A percentile compares a stretch with the other conserved stretches of the same genome.
Conservation (phyloP, 148 eudicot species). For the Tetragonia tetragonoides region DNA sequence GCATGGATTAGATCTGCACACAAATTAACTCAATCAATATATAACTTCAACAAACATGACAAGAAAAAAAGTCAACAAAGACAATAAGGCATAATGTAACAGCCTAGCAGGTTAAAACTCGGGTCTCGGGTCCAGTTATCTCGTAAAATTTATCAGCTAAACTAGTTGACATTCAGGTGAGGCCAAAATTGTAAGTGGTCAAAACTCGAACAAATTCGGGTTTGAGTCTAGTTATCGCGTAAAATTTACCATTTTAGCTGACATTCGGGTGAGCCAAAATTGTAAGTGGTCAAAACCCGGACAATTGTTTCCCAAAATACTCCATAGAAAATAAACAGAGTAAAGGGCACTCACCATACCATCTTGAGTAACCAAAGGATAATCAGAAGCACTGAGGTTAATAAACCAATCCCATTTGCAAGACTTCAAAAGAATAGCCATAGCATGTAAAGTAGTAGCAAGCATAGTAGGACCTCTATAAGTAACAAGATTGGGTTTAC, state of each 20-base stretch:
- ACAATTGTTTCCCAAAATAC: no score
- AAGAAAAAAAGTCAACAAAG: background rate
- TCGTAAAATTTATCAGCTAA: no score
- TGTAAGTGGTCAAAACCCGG: no score
- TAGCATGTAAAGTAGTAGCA: slow-evolving; percentile 74
- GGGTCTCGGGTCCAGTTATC: no score
- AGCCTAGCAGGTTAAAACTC: no score
- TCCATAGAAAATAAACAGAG: background rate
- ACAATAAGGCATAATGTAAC: no score
- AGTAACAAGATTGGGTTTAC: slow-evolving; percentile 72
- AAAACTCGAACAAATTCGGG: no score
- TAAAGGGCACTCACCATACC: slow-evolving; percentile 87
- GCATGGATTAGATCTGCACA: slow-evolving; percentile 82
- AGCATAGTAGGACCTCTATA: slow-evolving; percentile 96
- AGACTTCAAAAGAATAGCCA: slow-evolving; percentile 60
- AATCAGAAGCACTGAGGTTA: slow-evolving; percentile 97
- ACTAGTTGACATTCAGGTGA: no score
- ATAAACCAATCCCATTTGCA: slow-evolving; percentile 90
- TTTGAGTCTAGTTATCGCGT: no score
- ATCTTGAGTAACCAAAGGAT: slow-evolving; percentile 95
- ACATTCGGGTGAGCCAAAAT: no score
- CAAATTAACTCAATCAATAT: background rate
- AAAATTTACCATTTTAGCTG: no score
- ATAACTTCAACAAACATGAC: background rate
- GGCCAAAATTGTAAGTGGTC: no score